These are phyloP conservation scores for Ogataea trehalophila DNA, from an alignment of 805 yeast species.

Conservation along the genomic window DNA sequence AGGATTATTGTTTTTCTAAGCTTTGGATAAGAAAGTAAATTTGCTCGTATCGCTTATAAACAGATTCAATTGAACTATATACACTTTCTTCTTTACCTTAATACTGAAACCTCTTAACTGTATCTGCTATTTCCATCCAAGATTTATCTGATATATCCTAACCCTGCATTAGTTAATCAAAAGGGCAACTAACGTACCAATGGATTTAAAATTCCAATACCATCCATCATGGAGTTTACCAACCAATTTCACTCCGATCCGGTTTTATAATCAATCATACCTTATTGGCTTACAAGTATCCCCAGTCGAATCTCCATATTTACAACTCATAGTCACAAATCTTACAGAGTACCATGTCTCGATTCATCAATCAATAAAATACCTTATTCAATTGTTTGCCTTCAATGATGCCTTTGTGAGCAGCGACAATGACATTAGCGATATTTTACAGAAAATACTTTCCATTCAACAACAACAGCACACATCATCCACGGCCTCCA, in stretches of 20 bases:
- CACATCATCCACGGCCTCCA: too few species aligned
- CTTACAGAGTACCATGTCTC: background rate
- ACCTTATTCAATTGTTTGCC: background rate
- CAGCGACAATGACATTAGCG: background rate
- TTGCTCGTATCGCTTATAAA: too few species aligned
- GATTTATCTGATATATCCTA: background rate
- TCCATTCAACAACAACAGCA: background rate
- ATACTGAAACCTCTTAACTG: too few species aligned
- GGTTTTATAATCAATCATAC: background rate
- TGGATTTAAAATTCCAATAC: background rate
- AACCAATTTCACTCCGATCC: background rate
- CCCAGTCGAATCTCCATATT: background rate
- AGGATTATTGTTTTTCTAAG: too few species aligned
- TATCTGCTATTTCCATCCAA: too few species aligned
- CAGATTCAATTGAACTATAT: too few species aligned
- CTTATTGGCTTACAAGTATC: background rate
- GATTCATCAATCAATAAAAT: background rate
- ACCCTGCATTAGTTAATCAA: background rate
- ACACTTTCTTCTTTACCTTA: too few species aligned
- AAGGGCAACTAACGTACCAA: background rate
- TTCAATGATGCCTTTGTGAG: background rate
- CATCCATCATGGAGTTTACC: background rate
- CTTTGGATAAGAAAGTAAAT: too few species aligned
- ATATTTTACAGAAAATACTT: background rate
- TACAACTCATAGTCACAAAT: background rate